These are phyloP conservation scores for Rhodotorula sp. DNA, from an alignment of 1,284 basidiomycete genomes.

Conservation along the genomic window DNA sequence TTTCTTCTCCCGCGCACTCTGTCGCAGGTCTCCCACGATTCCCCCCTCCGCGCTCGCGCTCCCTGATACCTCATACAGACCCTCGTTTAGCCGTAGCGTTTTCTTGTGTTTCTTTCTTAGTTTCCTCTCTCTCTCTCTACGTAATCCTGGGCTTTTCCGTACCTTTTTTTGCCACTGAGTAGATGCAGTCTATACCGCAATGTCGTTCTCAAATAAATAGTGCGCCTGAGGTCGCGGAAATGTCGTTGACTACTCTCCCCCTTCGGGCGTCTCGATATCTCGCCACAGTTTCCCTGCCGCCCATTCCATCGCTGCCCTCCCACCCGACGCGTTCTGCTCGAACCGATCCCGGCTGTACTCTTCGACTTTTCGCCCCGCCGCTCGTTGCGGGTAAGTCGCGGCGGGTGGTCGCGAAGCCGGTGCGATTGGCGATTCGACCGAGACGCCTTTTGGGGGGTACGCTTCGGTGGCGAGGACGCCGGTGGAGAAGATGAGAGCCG, in stretches of 20 bases:
- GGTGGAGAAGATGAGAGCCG: slow-evolving; percentile 38
- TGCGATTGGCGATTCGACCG: slow-evolving; percentile 15
- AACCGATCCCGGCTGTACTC: slow-evolving; percentile 32
- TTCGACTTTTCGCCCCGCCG: slow-evolving; percentile 33
- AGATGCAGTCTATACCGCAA: too few species aligned
- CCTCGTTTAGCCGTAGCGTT: too few species aligned
- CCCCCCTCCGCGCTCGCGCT: too few species aligned
- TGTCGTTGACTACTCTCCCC: slow-evolving; percentile 9
- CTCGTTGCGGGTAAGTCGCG: slow-evolving; percentile 27
- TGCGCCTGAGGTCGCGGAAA: background rate
- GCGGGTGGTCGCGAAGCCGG: slow-evolving; percentile 27
- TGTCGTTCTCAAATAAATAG: too few species aligned
- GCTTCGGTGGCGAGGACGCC: slow-evolving; percentile 29
- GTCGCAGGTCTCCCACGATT: too few species aligned
- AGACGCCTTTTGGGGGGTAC: slow-evolving; percentile 34
- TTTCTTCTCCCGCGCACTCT: too few species aligned
- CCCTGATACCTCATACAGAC: background rate
- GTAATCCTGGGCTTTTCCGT: too few species aligned
- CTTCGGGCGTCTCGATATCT: slow-evolving; percentile 9
- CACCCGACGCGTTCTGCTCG: slow-evolving; percentile 35
- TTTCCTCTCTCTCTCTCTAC: too few species aligned
- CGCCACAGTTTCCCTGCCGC: slow-evolving; percentile 33
- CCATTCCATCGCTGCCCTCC: slow-evolving; percentile 34
- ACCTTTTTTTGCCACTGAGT: too few species aligned
- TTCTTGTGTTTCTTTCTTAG: too few species aligned